Base-by-base conservation (phyloP, 805 yeast genomes). In the Candida manassasensis region DNA sequence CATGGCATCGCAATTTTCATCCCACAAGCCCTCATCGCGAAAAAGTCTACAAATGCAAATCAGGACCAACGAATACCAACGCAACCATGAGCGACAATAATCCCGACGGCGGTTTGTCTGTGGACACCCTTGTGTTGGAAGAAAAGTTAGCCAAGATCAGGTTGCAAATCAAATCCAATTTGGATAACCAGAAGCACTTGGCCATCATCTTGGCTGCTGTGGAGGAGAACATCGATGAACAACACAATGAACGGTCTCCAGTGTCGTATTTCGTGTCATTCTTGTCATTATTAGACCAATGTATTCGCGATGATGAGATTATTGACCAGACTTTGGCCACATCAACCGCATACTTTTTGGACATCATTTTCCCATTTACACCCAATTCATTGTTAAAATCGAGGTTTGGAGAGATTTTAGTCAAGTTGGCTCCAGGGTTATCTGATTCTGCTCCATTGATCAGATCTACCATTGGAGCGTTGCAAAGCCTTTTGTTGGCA, bases 201-300 rank as follows among this genome's bases (percentile, higher is more conserved):
- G 95, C 96, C 6, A 62, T 86, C 18, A 80, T 90, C 38, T 69
- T 93, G 32, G 73, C 82, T 15, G 95, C 97, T 3, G 89, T 93
- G 32, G 99, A 93, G 55, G 96, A 86, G 48, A 85, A 85, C 47
- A 72, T 93, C 29, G 69, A 72, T 29, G 87, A 79, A 44, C 84
- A 81, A 47, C 68, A 71, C 29, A 75, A 75, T 34, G 70, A 71
- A 31, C 69, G 66, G 39, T 69, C 84, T 11, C 80, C 96, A 18
- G 81, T 85, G 18, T 81, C 95, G 0, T 93, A 93, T 58, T 80
- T 88, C 49, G 79, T 89, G 12, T 84, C 96, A 0, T 81, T 90
- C 44, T 61, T 90, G 42, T 74, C 96, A 1, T 63, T 93, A 18
- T 65, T 93, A 39, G 94, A 86, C 40, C 94, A 87, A 56, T 71